phyloP scores from a whole-genome alignment of 192 early-diverging fungal species.

The Backusella liffmaniae region DNA sequence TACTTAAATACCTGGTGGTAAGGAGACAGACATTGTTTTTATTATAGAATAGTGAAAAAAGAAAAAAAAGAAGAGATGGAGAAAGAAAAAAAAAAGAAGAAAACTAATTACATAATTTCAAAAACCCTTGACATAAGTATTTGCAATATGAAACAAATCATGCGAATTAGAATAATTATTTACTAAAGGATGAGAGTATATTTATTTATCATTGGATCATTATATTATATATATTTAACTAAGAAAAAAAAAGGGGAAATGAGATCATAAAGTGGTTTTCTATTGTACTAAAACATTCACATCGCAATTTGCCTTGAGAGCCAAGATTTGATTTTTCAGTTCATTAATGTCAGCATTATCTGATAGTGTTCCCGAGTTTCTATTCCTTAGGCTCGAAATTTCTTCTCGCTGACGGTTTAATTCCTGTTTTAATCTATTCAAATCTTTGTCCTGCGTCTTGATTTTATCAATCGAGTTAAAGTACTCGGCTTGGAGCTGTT shows the following conservation, averaged over 20 bases:
- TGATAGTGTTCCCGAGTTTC: constrained; percentile 25
- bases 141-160: background rate
- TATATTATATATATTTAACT: too few species aligned
- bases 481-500: constrained; percentile 56
- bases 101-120: background rate
- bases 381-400: constrained; percentile 53
- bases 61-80: background rate
- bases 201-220: background rate
- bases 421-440: constrained; percentile 56
- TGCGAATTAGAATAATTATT: background rate
- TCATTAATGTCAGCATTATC: constrained; percentile 59
- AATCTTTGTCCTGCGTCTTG: constrained; percentile 61
- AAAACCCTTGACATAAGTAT: background rate
- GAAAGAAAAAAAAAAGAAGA: background rate
- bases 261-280: background rate
- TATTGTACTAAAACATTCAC: background rate
- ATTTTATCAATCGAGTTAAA: constrained; percentile 55
- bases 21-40: background rate
- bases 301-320: constrained; percentile 48
- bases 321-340: constrained; percentile 73
- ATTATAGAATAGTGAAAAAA: background rate
- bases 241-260: too few species aligned
- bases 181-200: background rate
- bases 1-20: constrained; percentile 6
- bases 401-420: constrained; percentile 61